Evolutionary conservation across 73 alveolate species (phyloP).

Genomic region (Uronychia setigera): DNA sequence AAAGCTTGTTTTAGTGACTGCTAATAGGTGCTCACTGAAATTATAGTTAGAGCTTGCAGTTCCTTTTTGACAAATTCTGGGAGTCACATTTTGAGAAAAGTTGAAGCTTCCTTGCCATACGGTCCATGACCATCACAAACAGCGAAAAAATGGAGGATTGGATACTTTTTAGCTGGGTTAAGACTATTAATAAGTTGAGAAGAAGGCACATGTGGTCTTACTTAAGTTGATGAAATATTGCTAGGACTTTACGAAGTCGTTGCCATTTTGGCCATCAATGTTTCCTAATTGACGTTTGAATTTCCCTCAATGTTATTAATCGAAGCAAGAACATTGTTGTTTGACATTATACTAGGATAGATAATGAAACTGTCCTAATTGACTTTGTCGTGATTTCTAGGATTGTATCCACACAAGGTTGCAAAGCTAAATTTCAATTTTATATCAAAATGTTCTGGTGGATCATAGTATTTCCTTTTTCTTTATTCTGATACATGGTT

Average conservation of each 20-base stretch:
- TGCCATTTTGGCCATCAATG: too few relatives aligned
- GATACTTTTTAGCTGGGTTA: slow-evolving; percentile 2
- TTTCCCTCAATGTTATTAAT: background rate
- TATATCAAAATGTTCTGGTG: too few relatives aligned
- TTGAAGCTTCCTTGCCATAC: slow-evolving; percentile 85
- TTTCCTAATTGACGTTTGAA: too few relatives aligned
- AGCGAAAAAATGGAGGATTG: slow-evolving; percentile 71
- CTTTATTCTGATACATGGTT: too few relatives aligned
- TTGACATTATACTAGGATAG: background rate
- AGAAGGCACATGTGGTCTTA: background rate
- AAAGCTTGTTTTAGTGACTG: slow-evolving; percentile 49
- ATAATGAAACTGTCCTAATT: background rate
- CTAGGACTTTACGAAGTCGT: background rate
- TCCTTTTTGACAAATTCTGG: slow-evolving; percentile 30
- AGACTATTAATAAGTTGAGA: background rate
- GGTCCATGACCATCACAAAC: slow-evolving; percentile 93
- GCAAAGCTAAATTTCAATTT: background rate
- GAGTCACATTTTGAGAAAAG: slow-evolving; percentile 64
- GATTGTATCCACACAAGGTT: background rate
- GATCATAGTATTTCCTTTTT: background rate
- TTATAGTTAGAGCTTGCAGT: slow-evolving; percentile 13
- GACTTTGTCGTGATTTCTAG: background rate
- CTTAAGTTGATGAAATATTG: background rate
- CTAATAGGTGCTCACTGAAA: background rate
- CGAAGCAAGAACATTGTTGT: background rate